Conservation (phyloP, 2,329 filamentous ascomycete species). For the Periconia digitata region DNA sequence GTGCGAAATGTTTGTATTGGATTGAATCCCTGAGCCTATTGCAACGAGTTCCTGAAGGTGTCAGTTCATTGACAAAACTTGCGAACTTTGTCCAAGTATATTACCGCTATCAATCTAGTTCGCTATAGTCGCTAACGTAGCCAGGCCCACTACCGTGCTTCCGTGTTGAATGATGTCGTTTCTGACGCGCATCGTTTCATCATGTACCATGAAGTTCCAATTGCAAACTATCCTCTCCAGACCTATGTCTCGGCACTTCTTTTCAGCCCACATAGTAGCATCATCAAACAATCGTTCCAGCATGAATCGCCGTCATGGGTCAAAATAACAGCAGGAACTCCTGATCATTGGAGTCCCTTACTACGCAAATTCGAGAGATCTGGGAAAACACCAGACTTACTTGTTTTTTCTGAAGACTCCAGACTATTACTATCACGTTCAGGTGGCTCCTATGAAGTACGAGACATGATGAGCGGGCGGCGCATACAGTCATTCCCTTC, state of each 20-base stretch:
- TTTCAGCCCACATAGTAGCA: slow-evolving; percentile 15
- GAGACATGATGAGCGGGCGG: neutral
- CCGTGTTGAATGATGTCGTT: neutral
- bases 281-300: slow-evolving; percentile 14
- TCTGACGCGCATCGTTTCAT: slow-evolving; percentile 17
- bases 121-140: neutral
- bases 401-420: no score
- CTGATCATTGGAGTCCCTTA: slow-evolving; percentile 7
- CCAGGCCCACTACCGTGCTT: neutral
- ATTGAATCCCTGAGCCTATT: slow-evolving; percentile 16
- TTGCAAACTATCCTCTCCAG: slow-evolving; percentile 15
- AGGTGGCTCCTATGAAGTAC: no score
- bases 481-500: neutral
- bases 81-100: neutral
- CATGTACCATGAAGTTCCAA: slow-evolving; percentile 8
- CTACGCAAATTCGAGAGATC: neutral
- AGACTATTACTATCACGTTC: no score
- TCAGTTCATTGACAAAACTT: slow-evolving; percentile 14
- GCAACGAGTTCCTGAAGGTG: slow-evolving; percentile 11
- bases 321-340: slow-evolving; percentile 10
- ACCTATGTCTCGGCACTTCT: slow-evolving; percentile 21
- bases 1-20: slow-evolving; percentile 14
- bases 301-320: slow-evolving; percentile 14
- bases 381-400: no score
- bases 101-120: no score